phyloP scores from a whole-genome alignment of 2,329 filamentous ascomycete genomes.

The Xylaria sp. region DNA sequence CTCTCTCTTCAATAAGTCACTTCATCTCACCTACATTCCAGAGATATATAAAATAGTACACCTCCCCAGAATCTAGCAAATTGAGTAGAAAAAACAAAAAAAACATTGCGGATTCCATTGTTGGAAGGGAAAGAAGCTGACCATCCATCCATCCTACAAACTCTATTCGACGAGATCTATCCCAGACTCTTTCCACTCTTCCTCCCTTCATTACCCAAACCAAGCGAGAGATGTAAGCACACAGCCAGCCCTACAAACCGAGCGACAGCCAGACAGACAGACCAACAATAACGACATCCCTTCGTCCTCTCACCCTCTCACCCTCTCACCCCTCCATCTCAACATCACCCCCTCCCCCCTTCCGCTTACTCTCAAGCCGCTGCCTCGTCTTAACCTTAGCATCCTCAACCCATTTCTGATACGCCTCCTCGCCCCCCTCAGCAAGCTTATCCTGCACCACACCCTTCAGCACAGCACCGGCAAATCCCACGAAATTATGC shows the following conservation, averaged over 20 bases:
- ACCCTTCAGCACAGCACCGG: constrained; percentile 87
- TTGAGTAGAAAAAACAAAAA: not conserved
- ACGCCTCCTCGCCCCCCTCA: constrained; percentile 71
- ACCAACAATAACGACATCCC: not conserved
- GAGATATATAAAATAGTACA: not conserved
- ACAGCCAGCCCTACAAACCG: too few relatives aligned
- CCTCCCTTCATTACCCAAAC: not conserved
- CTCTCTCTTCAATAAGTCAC: not conserved
- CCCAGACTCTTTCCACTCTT: not conserved
- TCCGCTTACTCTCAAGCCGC: constrained; percentile 53
- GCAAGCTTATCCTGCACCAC: constrained; percentile 81
- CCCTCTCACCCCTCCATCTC: constrained; percentile 54
- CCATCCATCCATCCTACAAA: constrained; percentile 1
- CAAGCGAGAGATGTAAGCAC: not conserved
- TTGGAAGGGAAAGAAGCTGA: not conserved
- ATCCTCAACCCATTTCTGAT: constrained; percentile 78
- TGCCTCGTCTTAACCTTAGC: constrained; percentile 68
- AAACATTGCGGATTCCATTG: not conserved
- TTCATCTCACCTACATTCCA: not conserved
- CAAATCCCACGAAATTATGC: constrained; percentile 97
- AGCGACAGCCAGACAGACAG: not conserved
- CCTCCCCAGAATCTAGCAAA: not conserved
- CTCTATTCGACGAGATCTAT: constrained; percentile 16
- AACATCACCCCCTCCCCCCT: constrained; percentile 54
- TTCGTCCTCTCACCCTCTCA: too few relatives aligned